Percentiles rank a stretch among this genome's conserved stretches.
These are phyloP conservation scores for Aspergillus vadensis DNA, from an alignment of 2,329 filamentous ascomycete species.

Conservation along the genomic window DNA sequence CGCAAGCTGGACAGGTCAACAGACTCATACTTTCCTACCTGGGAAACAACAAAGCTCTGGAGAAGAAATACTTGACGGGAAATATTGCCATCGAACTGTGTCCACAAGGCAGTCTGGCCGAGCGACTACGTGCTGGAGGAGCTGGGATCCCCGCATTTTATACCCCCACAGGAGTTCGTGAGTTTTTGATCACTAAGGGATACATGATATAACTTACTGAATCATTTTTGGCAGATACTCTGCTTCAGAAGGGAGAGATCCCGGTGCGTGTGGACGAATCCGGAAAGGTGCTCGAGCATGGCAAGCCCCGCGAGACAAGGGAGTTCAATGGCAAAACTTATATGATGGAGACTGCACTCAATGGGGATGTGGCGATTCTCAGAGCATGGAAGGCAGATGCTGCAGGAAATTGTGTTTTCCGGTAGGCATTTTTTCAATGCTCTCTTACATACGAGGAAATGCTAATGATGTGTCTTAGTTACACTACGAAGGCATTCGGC, in stretches of 20 bases:
- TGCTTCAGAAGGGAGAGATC: conserved; percentile 44
- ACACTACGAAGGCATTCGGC: conserved; percentile 74
- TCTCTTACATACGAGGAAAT: conserved; percentile 29
- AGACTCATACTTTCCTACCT: conserved; percentile 75
- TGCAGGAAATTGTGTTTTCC: conserved; percentile 77
- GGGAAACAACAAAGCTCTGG: conserved; percentile 74
- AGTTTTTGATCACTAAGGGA: conserved; percentile 31
- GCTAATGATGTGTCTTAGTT: conserved; percentile 35
- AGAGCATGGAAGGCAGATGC: conserved; percentile 76
- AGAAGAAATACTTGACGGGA: conserved; percentile 74
- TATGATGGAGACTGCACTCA: conserved; percentile 75
- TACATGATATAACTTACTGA: background rate
- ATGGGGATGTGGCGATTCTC: conserved; percentile 75
- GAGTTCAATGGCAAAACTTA: conserved; percentile 73
- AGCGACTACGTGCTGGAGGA: conserved; percentile 67
- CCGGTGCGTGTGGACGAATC: conserved; percentile 81
- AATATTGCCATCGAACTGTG: conserved; percentile 74
- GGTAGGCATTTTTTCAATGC: conserved; percentile 46
- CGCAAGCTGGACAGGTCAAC: conserved; percentile 68
- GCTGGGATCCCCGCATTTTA: conserved; percentile 80
- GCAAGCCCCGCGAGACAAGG: conserved; percentile 68
- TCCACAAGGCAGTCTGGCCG: conserved; percentile 62
- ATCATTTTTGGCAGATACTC: conserved; percentile 32
- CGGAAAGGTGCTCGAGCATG: conserved; percentile 73
- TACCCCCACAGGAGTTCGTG: conserved; percentile 71